phyloP scores from a whole-genome alignment of 1,139 yeast genomes.

The Diutina rugosa region DNA sequence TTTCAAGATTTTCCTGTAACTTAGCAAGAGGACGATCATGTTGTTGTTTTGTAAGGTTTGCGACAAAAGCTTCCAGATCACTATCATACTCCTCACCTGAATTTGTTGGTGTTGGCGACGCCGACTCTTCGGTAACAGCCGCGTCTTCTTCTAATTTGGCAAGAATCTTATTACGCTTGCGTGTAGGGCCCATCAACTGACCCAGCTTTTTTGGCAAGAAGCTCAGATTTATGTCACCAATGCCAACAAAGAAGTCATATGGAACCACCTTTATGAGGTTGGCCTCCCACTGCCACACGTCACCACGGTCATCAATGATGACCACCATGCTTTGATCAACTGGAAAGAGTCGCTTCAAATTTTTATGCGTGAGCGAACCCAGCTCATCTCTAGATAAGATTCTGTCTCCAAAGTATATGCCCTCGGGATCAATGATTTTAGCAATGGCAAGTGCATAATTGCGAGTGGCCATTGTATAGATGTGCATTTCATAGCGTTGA shows the following conservation, averaged over 20 bases:
- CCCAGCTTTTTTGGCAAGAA: constrained; percentile 77
- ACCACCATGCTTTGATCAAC: constrained; percentile 96
- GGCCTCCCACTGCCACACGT: constrained; percentile 97
- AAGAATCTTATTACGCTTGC: constrained; percentile 28
- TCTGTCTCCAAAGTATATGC: constrained; percentile 78
- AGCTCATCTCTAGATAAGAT: constrained; percentile 90
- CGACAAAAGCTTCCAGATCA: not conserved
- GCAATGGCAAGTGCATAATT: constrained; percentile 89
- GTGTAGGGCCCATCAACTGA: constrained; percentile 54
- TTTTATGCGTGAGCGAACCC: constrained; percentile 84
- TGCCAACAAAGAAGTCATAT: constrained; percentile 90
- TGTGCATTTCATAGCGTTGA: constrained; percentile 73
- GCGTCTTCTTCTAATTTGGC: not conserved
- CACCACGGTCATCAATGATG: constrained; percentile 94
- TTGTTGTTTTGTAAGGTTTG: constrained; percentile 30
- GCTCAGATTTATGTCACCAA: constrained; percentile 93
- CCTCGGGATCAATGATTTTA: constrained; percentile 81
- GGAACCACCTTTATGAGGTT: constrained; percentile 89
- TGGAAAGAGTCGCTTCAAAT: constrained; percentile 79
- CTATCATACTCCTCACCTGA: not conserved
- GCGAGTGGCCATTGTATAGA: constrained; percentile 98
- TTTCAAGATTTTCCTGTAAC: constrained; percentile 63
- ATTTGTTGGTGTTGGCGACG: not conserved
- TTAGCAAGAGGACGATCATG: constrained; percentile 74
- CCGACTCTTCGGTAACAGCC: not conserved